phyloP scores from a whole-genome alignment of 371 early-diverging fungal species.

The Gilbertella persicaria region DNA sequence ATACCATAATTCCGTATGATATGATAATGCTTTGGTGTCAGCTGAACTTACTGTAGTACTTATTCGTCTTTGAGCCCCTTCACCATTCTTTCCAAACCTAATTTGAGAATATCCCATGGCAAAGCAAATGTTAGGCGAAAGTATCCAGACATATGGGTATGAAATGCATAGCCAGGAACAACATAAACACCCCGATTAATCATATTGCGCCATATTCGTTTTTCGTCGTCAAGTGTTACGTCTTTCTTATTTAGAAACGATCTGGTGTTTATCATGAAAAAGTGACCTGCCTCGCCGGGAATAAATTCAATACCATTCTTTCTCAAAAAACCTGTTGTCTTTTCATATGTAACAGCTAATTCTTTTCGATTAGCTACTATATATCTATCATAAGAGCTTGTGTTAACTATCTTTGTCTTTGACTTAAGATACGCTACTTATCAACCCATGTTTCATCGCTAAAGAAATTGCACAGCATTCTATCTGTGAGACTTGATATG shows the following conservation, averaged over 20 bases:
- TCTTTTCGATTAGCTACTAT: constrained; percentile 55
- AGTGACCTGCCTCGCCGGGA: constrained; percentile 68
- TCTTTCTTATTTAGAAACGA: background rate
- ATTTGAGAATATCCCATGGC: constrained; percentile 17
- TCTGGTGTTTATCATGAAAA: constrained; percentile 58
- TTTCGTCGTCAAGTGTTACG: constrained; percentile 38
- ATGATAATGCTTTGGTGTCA: no score
- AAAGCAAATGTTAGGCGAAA: constrained; percentile 54
- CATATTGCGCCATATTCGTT: constrained; percentile 37
- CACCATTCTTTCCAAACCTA: constrained; percentile 11
- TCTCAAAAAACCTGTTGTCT: constrained; percentile 39
- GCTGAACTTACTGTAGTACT: background rate
- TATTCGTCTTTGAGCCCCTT: background rate
- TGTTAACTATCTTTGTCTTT: background rate
- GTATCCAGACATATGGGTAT: constrained; percentile 58
- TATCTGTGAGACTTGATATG: constrained; percentile 56
- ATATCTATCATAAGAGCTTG: constrained; percentile 35
- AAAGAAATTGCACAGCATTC: constrained; percentile 57
- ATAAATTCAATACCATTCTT: constrained; percentile 51
- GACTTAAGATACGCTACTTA: constrained; percentile 30
- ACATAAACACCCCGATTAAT: constrained; percentile 62
- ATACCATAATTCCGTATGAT: no score
- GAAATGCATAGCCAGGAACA: constrained; percentile 67
- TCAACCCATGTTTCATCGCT: constrained; percentile 61
- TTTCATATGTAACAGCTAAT: constrained; percentile 53